These are phyloP conservation scores for Gentiana dahurica DNA, from an alignment of 257 asterid genomes.

Conservation along the genomic window DNA sequence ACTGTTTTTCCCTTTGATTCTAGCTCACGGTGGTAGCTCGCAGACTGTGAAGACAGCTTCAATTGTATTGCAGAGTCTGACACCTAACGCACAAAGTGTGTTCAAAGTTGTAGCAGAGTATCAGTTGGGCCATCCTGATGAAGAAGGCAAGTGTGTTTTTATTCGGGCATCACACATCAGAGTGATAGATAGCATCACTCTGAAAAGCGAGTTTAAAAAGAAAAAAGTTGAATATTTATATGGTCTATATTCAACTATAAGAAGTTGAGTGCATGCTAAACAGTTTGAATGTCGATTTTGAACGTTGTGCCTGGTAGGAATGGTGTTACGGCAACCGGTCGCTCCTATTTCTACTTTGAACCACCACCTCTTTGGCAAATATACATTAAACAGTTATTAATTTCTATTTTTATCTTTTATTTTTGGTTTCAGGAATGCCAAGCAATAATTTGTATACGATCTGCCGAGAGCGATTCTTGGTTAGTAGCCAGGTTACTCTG, in stretches of 20 bases:
- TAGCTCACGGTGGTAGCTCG: slow-evolving; percentile 61
- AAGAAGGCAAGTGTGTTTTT: slow-evolving; percentile 53
- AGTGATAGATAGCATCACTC: too few relatives aligned
- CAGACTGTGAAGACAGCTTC: slow-evolving; percentile 88
- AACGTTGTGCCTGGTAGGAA: too few relatives aligned
- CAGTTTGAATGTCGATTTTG: too few relatives aligned
- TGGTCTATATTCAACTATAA: too few relatives aligned
- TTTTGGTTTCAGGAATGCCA: slow-evolving; percentile 60
- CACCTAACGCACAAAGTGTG: slow-evolving; percentile 86
- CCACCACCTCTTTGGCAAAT: slow-evolving; percentile 9
- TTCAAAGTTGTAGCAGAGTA: slow-evolving; percentile 72
- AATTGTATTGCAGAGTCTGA: slow-evolving; percentile 81
- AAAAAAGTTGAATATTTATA: too few relatives aligned
- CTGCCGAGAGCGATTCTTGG: slow-evolving; percentile 81
- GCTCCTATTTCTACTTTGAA: slow-evolving; percentile 1
- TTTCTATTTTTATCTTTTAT: background rate
- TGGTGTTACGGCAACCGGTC: too few relatives aligned
- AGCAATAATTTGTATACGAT: slow-evolving; percentile 50
- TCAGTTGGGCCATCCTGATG: slow-evolving; percentile 75
- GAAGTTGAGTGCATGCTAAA: too few relatives aligned
- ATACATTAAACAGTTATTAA: background rate
- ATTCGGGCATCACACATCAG: too few relatives aligned
- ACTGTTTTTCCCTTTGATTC: slow-evolving; percentile 64
- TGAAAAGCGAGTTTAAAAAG: too few relatives aligned
- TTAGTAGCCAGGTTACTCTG: slow-evolving; percentile 80